Conservation (phyloP, 208 protist genomes). For the Acanthamoeba lenticulata region DNA sequence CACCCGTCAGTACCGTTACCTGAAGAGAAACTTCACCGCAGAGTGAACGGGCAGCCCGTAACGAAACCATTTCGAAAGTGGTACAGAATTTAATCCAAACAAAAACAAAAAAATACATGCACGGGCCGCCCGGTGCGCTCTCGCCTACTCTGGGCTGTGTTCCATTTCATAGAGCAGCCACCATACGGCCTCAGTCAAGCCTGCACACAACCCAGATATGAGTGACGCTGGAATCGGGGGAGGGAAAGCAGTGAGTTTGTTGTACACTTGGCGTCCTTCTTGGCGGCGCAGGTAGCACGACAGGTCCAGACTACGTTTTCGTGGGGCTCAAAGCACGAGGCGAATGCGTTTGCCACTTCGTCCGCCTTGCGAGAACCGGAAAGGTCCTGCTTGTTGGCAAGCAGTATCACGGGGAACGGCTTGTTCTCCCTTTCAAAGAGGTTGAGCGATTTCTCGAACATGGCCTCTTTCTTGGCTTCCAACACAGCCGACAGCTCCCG, state of each 20-base stretch:
- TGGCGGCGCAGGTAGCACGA: not conserved
- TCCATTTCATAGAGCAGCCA: conserved; percentile 51
- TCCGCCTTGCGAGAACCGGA: not conserved
- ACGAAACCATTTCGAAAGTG: too few relatives aligned
- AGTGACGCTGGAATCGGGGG: not conserved
- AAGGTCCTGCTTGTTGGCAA: conserved; percentile 48
- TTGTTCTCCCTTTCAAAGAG: not conserved
- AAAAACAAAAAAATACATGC: too few relatives aligned
- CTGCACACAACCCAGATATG: not conserved
- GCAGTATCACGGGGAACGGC: not conserved
- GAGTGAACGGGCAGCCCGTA: too few relatives aligned
- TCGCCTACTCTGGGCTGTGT: too few relatives aligned
- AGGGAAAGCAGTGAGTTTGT: not conserved
- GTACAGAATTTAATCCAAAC: too few relatives aligned
- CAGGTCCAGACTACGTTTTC: conserved; percentile 15
- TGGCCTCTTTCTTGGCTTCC: conserved; percentile 6
- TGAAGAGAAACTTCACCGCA: too few relatives aligned
- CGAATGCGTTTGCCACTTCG: not conserved
- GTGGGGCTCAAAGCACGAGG: conserved; percentile 25
- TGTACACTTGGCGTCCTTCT: not conserved
- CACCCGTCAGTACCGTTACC: too few relatives aligned
- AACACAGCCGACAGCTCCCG: not conserved
- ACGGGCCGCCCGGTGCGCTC: too few relatives aligned
- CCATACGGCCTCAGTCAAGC: not conserved
- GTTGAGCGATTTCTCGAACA: conserved; percentile 20